Evolutionary conservation across 139 green algal species (phyloP).

Genomic region (Gonium pectorale): DNA sequence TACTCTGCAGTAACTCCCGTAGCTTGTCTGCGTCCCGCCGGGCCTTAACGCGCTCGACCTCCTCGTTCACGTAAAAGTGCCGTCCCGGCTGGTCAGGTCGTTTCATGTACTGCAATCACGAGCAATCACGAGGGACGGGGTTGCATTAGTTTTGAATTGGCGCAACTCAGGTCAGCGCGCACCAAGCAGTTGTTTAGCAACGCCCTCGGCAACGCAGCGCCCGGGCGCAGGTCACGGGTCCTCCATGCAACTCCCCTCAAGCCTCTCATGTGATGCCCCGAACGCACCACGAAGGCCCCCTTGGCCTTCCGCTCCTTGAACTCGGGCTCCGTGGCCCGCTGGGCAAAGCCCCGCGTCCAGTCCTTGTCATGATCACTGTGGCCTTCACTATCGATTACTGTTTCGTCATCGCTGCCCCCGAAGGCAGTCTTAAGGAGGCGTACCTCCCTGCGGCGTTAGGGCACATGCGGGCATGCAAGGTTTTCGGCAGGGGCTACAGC

Average conservation of each 20-base stretch:
- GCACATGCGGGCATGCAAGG: too few relatives aligned
- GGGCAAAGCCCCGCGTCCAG: constrained; percentile 20
- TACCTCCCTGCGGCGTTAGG: constrained; percentile 28
- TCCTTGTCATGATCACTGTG: constrained; percentile 26
- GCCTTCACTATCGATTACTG: constrained; percentile 22
- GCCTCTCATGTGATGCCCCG: too few relatives aligned
- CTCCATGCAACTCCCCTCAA: too few relatives aligned
- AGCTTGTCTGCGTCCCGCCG: constrained; percentile 27
- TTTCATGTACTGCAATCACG: constrained; percentile 51
- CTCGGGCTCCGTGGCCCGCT: constrained; percentile 49
- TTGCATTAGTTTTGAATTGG: too few relatives aligned
- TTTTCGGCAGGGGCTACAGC: too few relatives aligned
- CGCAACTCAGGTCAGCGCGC: too few relatives aligned
- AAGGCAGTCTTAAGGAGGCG: constrained; percentile 22
- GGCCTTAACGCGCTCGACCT: constrained; percentile 30
- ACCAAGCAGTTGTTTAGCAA: too few relatives aligned
- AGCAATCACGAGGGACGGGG: too few relatives aligned
- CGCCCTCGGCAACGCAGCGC: too few relatives aligned
- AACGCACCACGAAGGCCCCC: constrained; percentile 52
- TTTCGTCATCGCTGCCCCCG: constrained; percentile 15
- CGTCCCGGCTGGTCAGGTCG: constrained; percentile 42
- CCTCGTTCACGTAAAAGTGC: constrained; percentile 50
- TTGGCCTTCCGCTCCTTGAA: constrained; percentile 44
- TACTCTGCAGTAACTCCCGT: constrained; percentile 13
- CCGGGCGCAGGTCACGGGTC: too few relatives aligned